Percentiles rank a stretch among this genome's conserved stretches.
Evolutionary conservation across 129 eudicot species (phyloP).

Genomic region (Gnaphalium uliginosum): DNA sequence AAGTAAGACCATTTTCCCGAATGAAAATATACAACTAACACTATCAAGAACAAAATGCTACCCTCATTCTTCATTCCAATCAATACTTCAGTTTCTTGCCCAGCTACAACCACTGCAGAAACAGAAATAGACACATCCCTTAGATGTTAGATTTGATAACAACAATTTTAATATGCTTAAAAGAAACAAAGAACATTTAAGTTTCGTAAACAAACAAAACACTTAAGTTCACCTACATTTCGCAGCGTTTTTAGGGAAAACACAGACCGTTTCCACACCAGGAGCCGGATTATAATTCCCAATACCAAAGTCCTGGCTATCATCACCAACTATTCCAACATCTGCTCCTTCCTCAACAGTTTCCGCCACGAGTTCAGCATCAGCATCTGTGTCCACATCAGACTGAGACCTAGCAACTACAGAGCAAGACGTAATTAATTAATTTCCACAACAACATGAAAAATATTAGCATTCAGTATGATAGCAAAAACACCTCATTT

Average conservation of each 20-base stretch:
- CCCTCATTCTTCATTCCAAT: constrained; percentile 85
- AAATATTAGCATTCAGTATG: constrained; percentile 1
- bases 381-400: constrained; percentile 55
- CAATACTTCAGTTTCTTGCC: constrained; percentile 62
- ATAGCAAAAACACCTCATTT: constrained; percentile 1
- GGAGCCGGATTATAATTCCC: constrained; percentile 75
- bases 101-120: constrained; percentile 72
- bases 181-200: not conserved
- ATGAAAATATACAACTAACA: not conserved
- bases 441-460: not conserved
- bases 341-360: constrained; percentile 56
- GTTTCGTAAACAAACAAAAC: constrained; percentile 23
- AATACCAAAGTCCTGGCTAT: constrained; percentile 58
- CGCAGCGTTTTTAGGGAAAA: constrained; percentile 81
- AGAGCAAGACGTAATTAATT: constrained; percentile 11
- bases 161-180: constrained; percentile 10
- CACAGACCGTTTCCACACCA: constrained; percentile 81
- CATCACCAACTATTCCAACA: constrained; percentile 70
- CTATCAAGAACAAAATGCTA: constrained; percentile 22
- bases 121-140: not conserved
- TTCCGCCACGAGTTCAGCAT: constrained; percentile 47
- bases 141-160: not conserved
- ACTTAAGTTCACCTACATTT: constrained; percentile 35
- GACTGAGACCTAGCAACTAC: constrained; percentile 84
- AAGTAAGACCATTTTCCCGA: constrained; percentile 11